Base-by-base conservation (phyloP, 768 basidiomycete genomes). In the Lactifluus pinguis region DNA sequence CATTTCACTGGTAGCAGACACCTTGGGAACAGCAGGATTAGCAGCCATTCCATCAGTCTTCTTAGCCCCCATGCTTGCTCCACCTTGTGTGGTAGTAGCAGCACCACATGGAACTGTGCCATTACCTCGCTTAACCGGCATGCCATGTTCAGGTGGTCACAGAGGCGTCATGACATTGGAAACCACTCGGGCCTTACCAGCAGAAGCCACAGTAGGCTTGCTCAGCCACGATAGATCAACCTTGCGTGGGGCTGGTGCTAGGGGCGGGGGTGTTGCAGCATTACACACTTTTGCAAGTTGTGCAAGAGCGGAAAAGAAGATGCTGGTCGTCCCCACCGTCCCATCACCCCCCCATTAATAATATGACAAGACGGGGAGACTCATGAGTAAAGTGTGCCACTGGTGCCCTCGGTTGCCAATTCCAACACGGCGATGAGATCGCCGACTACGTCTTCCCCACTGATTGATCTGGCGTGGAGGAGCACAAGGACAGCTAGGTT, bases 171-270 rank as follows among this genome's bases (percentile, higher is more conserved):
- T 49, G 10, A 67, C 52, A 8, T 50, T 67, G 4, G 71, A 63
- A n/a, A 75, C 69, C 14, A 50, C 39, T 17, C 84, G 79, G 21
- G 80, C 81, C 69, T 82, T 85, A 25, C 83, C 83, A 60, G 87
- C 69, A 1, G 87, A 88, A 30, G 89, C 85, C 10, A 88, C 87
- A 1, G 89, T 91, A n/a, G 89, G 89, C 71, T 89, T 89, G 72
- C 82, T 88, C 47, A 91, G 75, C 53, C 89, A 79, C 60, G 87
- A 86, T 14, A 67, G 60, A 11, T 84, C 76, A 0, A 77, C 77
- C 51, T 74, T 80, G 60, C 76, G 77, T 59, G 79, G 65, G 0
- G 80, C 77, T n/a, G 73, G 68, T 71, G 85, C 86, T 74, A 79
- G 71, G 1, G 84, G 78, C 0, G 76, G 75, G 0, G 83, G 77